phyloP scores from a whole-genome alignment of 2,329 filamentous ascomycete species.

The Endothia cerciana region DNA sequence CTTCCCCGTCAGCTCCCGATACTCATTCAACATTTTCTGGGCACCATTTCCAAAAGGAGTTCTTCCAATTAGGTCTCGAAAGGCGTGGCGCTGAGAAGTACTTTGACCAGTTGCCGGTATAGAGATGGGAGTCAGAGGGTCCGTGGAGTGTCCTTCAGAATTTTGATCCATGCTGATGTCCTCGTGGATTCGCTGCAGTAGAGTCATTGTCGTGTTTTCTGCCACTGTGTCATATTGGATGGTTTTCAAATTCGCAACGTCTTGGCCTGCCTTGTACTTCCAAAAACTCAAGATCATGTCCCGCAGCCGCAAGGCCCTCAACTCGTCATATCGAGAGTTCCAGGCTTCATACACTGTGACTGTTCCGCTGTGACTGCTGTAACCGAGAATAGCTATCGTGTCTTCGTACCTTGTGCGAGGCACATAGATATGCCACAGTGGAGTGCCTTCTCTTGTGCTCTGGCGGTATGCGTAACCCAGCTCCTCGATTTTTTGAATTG shows the following conservation, averaged over 20 bases:
- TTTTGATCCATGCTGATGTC: no score
- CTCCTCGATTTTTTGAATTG: not conserved
- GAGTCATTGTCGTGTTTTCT: not conserved
- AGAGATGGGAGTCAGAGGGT: not conserved
- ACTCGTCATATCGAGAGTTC: not conserved
- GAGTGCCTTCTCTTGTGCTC: no score
- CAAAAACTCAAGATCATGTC: constrained; percentile 19
- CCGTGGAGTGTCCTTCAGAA: not conserved
- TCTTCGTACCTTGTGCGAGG: not conserved
- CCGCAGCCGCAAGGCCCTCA: not conserved
- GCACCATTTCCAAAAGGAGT: not conserved
- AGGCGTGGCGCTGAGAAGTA: not conserved
- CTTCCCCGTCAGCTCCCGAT: not conserved
- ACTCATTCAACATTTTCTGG: constrained; percentile 11
- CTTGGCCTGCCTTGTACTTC: not conserved
- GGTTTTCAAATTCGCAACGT: not conserved
- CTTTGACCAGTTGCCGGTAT: not conserved
- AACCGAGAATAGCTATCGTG: not conserved
- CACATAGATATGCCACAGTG: not conserved
- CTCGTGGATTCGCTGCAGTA: not conserved
- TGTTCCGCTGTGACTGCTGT: not conserved
- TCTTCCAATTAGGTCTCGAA: not conserved
- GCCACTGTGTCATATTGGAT: constrained; percentile 3
- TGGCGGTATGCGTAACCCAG: not conserved
- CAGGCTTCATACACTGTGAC: not conserved